Evolutionary conservation across 106 monocot species (phyloP).

Genomic region (Narthecium ossifragum): DNA sequence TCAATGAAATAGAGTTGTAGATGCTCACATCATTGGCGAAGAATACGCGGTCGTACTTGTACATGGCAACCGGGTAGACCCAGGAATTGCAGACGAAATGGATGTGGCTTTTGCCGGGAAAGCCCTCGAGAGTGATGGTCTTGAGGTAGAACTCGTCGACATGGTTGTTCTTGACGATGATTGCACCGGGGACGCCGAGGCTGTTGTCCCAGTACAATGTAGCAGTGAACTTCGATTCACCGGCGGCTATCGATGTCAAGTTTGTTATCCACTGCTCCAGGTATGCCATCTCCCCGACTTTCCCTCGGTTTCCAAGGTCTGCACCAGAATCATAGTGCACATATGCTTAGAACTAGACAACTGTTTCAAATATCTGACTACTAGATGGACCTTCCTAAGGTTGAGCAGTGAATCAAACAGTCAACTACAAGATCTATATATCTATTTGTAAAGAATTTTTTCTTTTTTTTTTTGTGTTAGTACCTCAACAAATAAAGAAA

Average conservation of each 20-base stretch:
- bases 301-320: constrained; percentile 34
- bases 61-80: constrained; percentile 51
- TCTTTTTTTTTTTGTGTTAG: neutral
- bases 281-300: constrained; percentile 21
- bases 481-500: neutral
- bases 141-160: constrained; percentile 54
- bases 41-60: constrained; percentile 60
- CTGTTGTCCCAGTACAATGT: constrained; percentile 35
- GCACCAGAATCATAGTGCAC: neutral
- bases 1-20: too few species aligned
- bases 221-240: constrained; percentile 25
- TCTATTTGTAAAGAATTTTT: too few species aligned
- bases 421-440: too few species aligned
- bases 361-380: too few species aligned
- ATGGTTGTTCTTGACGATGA: constrained; percentile 65
- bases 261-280: constrained; percentile 26
- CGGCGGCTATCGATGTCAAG: constrained; percentile 19
- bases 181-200: constrained; percentile 44
- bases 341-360: neutral
- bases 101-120: constrained; percentile 25
- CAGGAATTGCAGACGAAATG: constrained; percentile 76
- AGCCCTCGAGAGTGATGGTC: constrained; percentile 36
- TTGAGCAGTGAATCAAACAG: too few species aligned
- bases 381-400: too few species aligned
- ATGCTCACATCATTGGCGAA: constrained; percentile 53